Base-by-base conservation (phyloP, 179 eudicot species). In the Silene coronaria region DNA sequence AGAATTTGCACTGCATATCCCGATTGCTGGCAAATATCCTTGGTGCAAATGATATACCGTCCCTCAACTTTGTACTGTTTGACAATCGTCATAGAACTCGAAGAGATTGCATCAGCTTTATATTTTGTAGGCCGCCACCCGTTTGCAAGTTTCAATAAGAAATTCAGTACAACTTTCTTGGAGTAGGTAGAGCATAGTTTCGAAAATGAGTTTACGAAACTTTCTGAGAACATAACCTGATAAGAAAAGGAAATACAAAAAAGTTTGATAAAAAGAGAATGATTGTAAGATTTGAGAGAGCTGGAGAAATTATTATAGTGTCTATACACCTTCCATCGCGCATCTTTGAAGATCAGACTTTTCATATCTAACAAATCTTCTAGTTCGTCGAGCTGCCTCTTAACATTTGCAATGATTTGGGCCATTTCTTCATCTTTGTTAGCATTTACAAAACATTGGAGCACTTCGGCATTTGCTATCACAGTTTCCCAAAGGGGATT, bases 271-370 rank as follows among this genome's bases (percentile, higher is more conserved):
- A 1, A 22, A 22, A 1, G 6, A 36, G 14, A 67, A 9, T 0
- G 1, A 17, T n/a, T 66, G 70, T 66, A 30, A 64, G 2, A 24
- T 3, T 19, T 67, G 28, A 70, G 59, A 70, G 2, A 70, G 2
- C 0, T 42, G 6, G 21, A 23, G 16, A 48, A 16, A 21, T 23
- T 23, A 7, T 12, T 14, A 28, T n/a, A 0, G 19, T 8, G n/a
- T 34, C 0, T 34, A 23, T 87, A 91, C 97, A 91, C 97, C 95
- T 91, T 89, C 95, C 92, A 91, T 48, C 80, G 79, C 16, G 86
- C 84, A 74, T 67, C 42, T 84, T 76, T 82, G 75, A 91, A 88
- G 53, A 87, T 81, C 72, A 81, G 23, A 83, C 92, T 88, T 42
- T 83, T 81, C 64, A 68, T 73, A 67, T 86, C 85, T 11, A 91